phyloP scores from a whole-genome alignment of 2,329 filamentous ascomycete genomes.

The Fusarium sp. region DNA sequence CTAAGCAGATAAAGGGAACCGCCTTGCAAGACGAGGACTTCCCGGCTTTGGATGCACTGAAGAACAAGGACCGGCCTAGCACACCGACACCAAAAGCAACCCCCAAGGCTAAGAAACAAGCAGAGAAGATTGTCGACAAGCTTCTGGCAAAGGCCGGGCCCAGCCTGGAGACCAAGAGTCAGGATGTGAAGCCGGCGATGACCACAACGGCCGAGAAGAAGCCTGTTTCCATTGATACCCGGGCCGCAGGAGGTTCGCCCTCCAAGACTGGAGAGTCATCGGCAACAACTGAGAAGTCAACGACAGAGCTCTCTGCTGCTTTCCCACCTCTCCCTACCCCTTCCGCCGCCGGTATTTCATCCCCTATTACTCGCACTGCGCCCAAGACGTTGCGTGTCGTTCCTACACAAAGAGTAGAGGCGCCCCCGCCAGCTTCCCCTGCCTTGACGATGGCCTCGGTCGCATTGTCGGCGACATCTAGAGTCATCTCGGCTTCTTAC shows the following conservation, averaged over 20 bases:
- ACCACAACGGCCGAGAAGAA: constrained; percentile 36
- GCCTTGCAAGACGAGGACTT: constrained; percentile 72
- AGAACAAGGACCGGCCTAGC: constrained; percentile 49
- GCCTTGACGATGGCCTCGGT: constrained; percentile 47
- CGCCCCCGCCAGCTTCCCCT: constrained; percentile 55
- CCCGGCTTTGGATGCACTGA: constrained; percentile 65
- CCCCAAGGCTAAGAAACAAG: constrained; percentile 48
- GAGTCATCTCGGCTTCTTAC: constrained; percentile 51
- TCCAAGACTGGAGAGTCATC: constrained; percentile 47
- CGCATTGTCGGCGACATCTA: constrained; percentile 44
- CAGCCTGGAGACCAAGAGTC: constrained; percentile 26
- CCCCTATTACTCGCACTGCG: constrained; percentile 63
- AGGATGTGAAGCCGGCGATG: constrained; percentile 24
- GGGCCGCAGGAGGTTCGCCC: constrained; percentile 55
- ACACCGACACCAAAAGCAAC: constrained; percentile 52
- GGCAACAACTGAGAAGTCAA: constrained; percentile 49
- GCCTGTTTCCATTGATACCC: constrained; percentile 61
- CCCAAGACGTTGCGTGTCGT: constrained; percentile 78
- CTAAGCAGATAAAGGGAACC: constrained; percentile 32
- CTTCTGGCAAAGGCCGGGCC: constrained; percentile 36
- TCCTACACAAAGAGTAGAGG: constrained; percentile 73
- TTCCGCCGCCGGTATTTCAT: constrained; percentile 58
- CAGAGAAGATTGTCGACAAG: constrained; percentile 47
- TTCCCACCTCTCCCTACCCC: constrained; percentile 65
- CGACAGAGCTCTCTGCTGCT: constrained; percentile 49